These are phyloP conservation scores for Saccharomycopsis fodiens DNA, from an alignment of 805 yeast species.

Conservation along the genomic window DNA sequence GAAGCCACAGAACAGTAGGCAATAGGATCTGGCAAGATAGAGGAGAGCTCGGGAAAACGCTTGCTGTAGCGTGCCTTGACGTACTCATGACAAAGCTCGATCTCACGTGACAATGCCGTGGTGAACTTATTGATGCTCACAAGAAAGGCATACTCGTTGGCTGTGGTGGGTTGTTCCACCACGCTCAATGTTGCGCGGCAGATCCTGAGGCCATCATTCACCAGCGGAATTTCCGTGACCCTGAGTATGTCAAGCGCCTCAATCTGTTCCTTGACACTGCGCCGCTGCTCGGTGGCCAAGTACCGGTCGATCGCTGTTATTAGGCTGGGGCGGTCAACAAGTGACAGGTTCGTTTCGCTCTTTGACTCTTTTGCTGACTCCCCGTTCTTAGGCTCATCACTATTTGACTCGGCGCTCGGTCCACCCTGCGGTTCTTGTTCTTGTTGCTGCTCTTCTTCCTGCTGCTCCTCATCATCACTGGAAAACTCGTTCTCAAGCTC, in stretches of 20 bases:
- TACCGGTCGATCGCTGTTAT: neutral
- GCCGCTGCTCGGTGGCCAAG: constrained; percentile 13
- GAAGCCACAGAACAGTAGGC: constrained; percentile 51
- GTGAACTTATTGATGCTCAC: constrained; percentile 47
- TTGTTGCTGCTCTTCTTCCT: too few species aligned
- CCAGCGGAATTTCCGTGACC: constrained; percentile 13
- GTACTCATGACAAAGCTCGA: constrained; percentile 39
- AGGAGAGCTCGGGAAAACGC: constrained; percentile 65
- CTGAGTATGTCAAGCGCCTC: constrained; percentile 20
- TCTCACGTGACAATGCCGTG: constrained; percentile 47
- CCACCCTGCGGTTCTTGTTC: neutral
- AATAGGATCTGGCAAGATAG: constrained; percentile 51
- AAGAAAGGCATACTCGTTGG: constrained; percentile 30
- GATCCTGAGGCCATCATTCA: neutral
- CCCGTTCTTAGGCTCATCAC: too few species aligned
- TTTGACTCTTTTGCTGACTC: too few species aligned
- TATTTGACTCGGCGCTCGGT: too few species aligned
- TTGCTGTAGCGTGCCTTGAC: constrained; percentile 46
- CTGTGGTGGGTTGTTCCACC: neutral
- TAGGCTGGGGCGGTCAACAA: too few species aligned
- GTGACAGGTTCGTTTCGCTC: too few species aligned
- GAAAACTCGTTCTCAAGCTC: constrained; percentile 30
- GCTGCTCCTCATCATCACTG: constrained; percentile 22
- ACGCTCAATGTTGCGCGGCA: constrained; percentile 1
- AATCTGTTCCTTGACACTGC: constrained; percentile 16